phyloP scores from a whole-genome alignment of 169 alveolate genomes.

The Toxoplasma gondii region DNA sequence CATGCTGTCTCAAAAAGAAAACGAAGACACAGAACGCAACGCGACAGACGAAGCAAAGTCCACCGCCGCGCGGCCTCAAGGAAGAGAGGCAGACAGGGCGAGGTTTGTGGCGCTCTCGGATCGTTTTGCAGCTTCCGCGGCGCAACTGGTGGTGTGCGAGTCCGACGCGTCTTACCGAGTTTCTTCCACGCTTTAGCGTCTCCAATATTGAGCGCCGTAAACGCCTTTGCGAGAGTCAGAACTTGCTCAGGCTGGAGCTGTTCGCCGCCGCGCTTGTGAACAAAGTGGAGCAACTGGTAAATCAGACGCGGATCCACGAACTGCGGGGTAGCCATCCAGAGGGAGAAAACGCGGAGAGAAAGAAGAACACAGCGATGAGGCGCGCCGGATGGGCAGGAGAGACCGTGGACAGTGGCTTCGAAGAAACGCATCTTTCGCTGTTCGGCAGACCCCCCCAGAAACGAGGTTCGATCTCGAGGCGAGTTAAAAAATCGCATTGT shows the following conservation, averaged over 20 bases:
- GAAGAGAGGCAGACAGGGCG: background rate
- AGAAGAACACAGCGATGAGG: background rate
- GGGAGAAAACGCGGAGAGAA: background rate
- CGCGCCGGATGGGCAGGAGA: background rate
- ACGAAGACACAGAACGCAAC: background rate
- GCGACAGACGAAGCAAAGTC: background rate
- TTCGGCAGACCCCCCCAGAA: no score
- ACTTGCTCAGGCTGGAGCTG: slow-evolving; percentile 64
- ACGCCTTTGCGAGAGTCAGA: slow-evolving; percentile 50
- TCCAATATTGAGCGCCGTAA: slow-evolving; percentile 22
- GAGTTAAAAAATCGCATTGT: no score
- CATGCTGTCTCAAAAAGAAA: background rate
- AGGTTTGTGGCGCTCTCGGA: no score
- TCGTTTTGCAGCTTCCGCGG: no score
- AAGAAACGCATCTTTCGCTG: no score
- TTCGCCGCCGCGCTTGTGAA: slow-evolving; percentile 61
- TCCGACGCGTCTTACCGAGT: slow-evolving; percentile 24
- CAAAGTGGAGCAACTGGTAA: slow-evolving; percentile 62
- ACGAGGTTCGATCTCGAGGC: no score
- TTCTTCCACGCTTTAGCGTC: slow-evolving; percentile 60
- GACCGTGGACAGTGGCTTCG: no score
- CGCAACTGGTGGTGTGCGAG: no score
- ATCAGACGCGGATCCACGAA: slow-evolving; percentile 66
- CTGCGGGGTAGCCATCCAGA: background rate
- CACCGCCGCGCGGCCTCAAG: background rate